Evolutionary conservation across 345 rosid species (phyloP), one percentile per base, ranked within the genome.

Genomic region (Euphorbia pulcherrima): DNA sequence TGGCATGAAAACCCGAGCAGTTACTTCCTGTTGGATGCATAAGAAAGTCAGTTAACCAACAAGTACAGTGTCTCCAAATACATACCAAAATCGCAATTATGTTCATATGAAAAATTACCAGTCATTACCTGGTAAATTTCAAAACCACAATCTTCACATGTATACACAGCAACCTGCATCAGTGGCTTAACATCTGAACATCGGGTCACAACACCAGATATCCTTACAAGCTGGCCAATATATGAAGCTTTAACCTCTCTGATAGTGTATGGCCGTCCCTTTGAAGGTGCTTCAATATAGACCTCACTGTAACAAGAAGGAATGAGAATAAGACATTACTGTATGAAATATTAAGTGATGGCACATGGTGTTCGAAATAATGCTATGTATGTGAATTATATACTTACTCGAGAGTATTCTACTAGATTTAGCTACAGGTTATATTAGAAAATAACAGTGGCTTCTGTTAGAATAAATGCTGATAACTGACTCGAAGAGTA

Each of bases 131-230:
- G 97, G 74, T 94, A 94, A 70, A 91, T 94, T 77, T 94, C 99
- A 76, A 84, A 88, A 44, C 97, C 95, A 71, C 97, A 94, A 24
- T 89, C 96, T 81, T 94, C 99, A 65, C 99, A 94, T 23, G 99
- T 91, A 79, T 94, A 94, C 1, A 94, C 97, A 67, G 99, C 97
- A 12, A 94, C 97, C 50, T 91, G 93, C 97, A 94, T 91, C 70
- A 94, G 79, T 62, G 99, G 97, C 85, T 94, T 94, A 65, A 94
- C 99, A 81, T 94, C 99, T 20, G 99, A 94, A 73, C 99, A 94
- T 10, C 97, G 96, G 14, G 97, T 94, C 66, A 94, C 87, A 83
- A 94, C 92, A 62, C 99, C 99, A 30, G 97, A 85, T 78, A 82
- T 87, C 72, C 81, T 87, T 2, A 94, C 97, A 77, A 94, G 95